A percentile compares a stretch with the other conserved stretches of the same genome.
Evolutionary conservation across 2,329 filamentous ascomycete genomes (phyloP).

Genomic region (Lachnellula arida): DNA sequence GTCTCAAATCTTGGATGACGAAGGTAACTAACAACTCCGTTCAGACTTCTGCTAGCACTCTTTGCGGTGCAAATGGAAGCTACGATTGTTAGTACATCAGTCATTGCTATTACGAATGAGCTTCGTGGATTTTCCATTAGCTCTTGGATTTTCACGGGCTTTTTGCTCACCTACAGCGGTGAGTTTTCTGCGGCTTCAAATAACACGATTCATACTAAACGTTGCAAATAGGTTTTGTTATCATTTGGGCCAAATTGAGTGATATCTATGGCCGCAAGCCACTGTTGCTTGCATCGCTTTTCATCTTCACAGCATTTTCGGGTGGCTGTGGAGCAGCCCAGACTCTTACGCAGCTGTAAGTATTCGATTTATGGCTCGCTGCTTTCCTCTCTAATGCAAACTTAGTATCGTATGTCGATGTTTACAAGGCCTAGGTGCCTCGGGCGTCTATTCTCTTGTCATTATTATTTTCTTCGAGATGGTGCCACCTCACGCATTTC

Average conservation of each 20-base stretch:
- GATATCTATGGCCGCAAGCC: neutral
- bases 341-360: neutral
- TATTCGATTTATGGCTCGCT: neutral
- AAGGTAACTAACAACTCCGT: neutral
- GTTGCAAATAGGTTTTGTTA: neutral
- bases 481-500: neutral
- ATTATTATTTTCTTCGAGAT: constrained; percentile 2
- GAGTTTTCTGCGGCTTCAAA: neutral
- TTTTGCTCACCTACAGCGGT: neutral
- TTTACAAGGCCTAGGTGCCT: constrained; percentile 1
- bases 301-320: neutral
- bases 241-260: neutral
- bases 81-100: neutral
- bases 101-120: neutral
- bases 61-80: neutral
- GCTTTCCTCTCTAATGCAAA: neutral
- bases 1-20: neutral
- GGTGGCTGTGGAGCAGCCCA: neutral
- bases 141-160: neutral
- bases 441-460: neutral
- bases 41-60: neutral
- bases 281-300: neutral
- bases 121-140: neutral
- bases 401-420: neutral
- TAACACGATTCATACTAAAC: neutral